Evolutionary conservation across 345 rosid genomes (phyloP), one percentile per base, ranked within the genome.

Genomic region (Eucalyptus regnans): DNA sequence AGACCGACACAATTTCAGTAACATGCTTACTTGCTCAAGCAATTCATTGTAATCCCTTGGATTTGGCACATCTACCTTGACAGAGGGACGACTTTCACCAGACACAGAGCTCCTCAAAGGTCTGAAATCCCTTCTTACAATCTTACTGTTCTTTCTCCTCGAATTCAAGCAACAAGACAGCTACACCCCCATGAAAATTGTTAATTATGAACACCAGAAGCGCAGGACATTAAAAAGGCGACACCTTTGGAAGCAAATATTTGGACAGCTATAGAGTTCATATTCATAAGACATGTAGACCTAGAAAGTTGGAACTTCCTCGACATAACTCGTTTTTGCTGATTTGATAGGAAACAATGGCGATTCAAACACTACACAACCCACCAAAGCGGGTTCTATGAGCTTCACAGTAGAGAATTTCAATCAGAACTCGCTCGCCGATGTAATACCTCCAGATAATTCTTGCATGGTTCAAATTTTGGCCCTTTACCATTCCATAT

Each of bases 21-120:
- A 71, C 25, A 79, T 84, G 51, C 93, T 89, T 93, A 97, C 99
- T 92, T 95, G 99, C 64, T 90, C 90, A 86, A 97, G 94, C 86
- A 97, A 96, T 89, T 95, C 97, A 9, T 88, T 51, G 62, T 97
- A 97, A 66, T 96, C 95, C 87, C 52, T 31, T 46, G 99, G 99
- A 85, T 96, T 95, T 0, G 95, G 95, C 68, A 92, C 91, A 87
- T 96, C 94, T 27, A 48, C 20, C 81, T 92, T 93, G 58, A 91
- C 83, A 6, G 94, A 91, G 76, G 94, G 51, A 87, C 89, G 91
- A 54, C 88, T 90, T 5, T 91, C 88, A 88, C 93, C 91, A 64
- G 96, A 92, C 87, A 88, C 94, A 51, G 93, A 89, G 88, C 29
- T 20, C 58, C 37, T 43, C 56, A 62, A 60, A 25, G 52, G 85